A percentile compares a stretch with the other conserved stretches of the same genome.
These are phyloP conservation scores for Murraya paniculata DNA, from an alignment of 345 rosid genomes.

Conservation along the genomic window DNA sequence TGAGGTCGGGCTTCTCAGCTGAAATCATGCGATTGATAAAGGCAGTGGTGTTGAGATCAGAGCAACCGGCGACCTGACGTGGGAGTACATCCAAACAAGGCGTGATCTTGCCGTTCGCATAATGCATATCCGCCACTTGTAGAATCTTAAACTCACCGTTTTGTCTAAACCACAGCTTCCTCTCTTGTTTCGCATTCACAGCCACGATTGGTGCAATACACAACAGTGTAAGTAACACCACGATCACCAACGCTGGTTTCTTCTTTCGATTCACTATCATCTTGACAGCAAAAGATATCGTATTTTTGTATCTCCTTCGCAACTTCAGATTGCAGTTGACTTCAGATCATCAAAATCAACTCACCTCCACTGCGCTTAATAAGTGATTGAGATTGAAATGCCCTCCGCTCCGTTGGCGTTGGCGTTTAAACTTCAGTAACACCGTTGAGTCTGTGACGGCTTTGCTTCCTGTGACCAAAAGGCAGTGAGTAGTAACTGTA, in stretches of 20 bases:
- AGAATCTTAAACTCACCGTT: constrained; percentile 77
- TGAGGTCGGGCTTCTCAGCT: constrained; percentile 78
- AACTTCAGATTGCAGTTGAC: neutral
- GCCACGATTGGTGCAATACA: constrained; percentile 20
- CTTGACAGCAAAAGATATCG: neutral
- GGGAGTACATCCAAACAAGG: constrained; percentile 54
- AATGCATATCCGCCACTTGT: constrained; percentile 96
- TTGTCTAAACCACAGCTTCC: constrained; percentile 44
- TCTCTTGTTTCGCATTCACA: neutral
- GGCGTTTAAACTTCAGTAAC: too few relatives aligned
- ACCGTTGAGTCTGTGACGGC: too few relatives aligned
- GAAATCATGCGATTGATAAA: constrained; percentile 65
- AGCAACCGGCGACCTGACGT: constrained; percentile 47
- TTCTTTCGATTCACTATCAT: neutral
- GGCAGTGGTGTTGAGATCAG: constrained; percentile 86
- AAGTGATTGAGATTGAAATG: too few relatives aligned
- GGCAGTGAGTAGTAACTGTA: neutral
- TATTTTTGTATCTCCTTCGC: neutral
- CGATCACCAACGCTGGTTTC: neutral
- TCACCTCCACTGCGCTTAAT: too few relatives aligned
- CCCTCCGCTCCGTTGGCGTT: too few relatives aligned
- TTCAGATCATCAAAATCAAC: neutral
- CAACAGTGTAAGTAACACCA: constrained; percentile 17
- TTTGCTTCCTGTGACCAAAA: neutral
- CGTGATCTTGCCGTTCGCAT: constrained; percentile 59